Evolutionary conservation across 306 rosid genomes (phyloP), one percentile per base, ranked within the genome.

Genomic region (Cucurbita pepo): DNA sequence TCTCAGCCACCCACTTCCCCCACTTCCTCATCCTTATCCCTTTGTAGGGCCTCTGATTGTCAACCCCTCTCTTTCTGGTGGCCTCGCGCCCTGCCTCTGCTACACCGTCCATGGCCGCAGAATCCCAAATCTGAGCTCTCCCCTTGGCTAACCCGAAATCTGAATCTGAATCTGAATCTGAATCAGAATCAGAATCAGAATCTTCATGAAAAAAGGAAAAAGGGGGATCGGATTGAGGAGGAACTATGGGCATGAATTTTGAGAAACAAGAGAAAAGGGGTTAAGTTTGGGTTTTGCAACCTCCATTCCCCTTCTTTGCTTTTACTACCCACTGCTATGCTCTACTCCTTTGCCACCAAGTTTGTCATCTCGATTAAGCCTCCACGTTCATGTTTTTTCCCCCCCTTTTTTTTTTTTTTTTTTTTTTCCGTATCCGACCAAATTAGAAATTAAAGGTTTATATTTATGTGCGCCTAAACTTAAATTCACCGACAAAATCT

Each of bases 1-100:
- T 95, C 86, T 95, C 99, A 37, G 97, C 99, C 60, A 95, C 99
- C 99, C 99, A 95, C 79, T 95, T 95, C 0, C 99, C 99, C 99
- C 99, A 95, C 92, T 95, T 95, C 62, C 99, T 85, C 99, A 95
- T 95, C 88, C 99, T 79, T 71, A 95, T 95, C 84, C 99, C 99
- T 82, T 95, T 95, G 89, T 81, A 95, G 53, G 88, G 88, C 82
- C 88, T 89, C 80, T 88, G 95, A 16, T 83, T 83, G 7, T 77
- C 85, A 0, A 41, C 56, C 12, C 75, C 81, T 75, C 87, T 77
- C 70, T 84, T 82, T 64, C 83, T 77, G 5, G 77, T 40, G 7
- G 63, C 38, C 71, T 61, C 43, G 75, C 73, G 7, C 71, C 85
- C 67, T 87, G 57, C 76, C 76, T 80, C 74, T 80, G 84, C 10